These are phyloP conservation scores for Phytophthora agathidicida DNA, from an alignment of 352 stramenopile genomes.

Conservation along the genomic window DNA sequence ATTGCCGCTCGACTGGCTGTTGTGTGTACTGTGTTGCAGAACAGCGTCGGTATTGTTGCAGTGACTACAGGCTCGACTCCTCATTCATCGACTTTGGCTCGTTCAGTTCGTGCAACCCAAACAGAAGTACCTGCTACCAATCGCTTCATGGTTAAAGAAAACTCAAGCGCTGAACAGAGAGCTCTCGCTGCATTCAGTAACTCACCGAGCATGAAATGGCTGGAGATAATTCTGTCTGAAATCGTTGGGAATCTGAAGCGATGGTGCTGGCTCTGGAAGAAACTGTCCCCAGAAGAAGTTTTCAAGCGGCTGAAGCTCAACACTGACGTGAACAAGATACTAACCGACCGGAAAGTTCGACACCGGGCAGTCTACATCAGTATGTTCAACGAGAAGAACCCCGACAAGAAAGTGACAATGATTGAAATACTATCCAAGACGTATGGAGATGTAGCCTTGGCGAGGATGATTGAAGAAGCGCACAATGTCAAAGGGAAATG, in stretches of 20 bases:
- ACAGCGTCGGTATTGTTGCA: too few relatives aligned
- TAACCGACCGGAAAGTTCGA: neutral
- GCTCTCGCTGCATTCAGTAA: neutral
- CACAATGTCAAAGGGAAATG: neutral
- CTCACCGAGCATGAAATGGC: neutral
- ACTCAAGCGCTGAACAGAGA: neutral
- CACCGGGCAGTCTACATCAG: neutral
- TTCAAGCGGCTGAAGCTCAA: neutral
- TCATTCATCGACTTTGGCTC: too few relatives aligned
- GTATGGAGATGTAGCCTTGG: neutral
- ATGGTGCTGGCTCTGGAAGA: neutral
- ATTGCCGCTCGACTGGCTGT: too few relatives aligned
- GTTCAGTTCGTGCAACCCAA: too few relatives aligned
- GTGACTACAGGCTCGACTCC: too few relatives aligned
- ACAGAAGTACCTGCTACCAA: too few relatives aligned
- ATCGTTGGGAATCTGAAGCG: neutral
- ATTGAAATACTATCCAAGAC: neutral
- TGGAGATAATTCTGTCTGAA: too few relatives aligned
- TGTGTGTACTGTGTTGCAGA: too few relatives aligned
- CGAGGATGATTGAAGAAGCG: conserved; percentile 10
- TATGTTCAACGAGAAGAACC: conserved; percentile 5
- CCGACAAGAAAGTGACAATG: neutral
- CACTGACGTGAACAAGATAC: neutral
- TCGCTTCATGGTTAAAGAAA: too few relatives aligned
- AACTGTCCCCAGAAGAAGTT: neutral